Evolutionary conservation across 2,329 filamentous ascomycete genomes (phyloP), one percentile per base, ranked within the genome.

Genomic region (Talaromyces sp.): DNA sequence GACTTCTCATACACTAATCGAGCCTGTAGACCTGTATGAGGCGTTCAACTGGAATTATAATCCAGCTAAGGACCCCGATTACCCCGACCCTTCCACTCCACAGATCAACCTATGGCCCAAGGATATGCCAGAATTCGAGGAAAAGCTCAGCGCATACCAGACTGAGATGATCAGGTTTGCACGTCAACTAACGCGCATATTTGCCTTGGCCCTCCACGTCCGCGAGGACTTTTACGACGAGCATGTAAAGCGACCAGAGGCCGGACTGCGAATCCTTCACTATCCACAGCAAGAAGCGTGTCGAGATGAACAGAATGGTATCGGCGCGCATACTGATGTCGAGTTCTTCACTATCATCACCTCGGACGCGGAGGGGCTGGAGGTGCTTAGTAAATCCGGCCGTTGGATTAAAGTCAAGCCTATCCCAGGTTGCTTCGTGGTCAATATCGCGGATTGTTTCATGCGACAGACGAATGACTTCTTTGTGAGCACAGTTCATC

Each of bases 191-290:
- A 73, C 70, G n/a, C 68, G 68, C 1, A 68, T 72, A 9, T 78
- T 78, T 58, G 75, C 76, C 0, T 65, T 78, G 25, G 73, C 75
- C 4, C 66, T 78, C 8, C 66, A 73, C 22, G 63, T 78, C 7
- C 70, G 71, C 0, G 75, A 77, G 43, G 67, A 70, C 58, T 72
- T 68, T 58, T 78, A 78, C 58, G 75, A 76, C 58, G 65, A 69
- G 50, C 73, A 69, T 59, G 65, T 69, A 39, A 66, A 64, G 9
- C 64, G 66, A 10, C 76, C 75, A 0, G 75, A 75, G 35, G 74
- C 75, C 0, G 73, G 69, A 1, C 65, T 75, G 59, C 66, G 72
- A 6, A 65, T 77, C 53, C 67, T 74, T n/a, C 71, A 73, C 57
- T 77, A 77, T 55, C 76, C 73, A 22, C 63, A 63, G 46, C 64